Conservation (phyloP, 1,284 basidiomycete species). For the Cutaneotrichosporon daszewskae region DNA sequence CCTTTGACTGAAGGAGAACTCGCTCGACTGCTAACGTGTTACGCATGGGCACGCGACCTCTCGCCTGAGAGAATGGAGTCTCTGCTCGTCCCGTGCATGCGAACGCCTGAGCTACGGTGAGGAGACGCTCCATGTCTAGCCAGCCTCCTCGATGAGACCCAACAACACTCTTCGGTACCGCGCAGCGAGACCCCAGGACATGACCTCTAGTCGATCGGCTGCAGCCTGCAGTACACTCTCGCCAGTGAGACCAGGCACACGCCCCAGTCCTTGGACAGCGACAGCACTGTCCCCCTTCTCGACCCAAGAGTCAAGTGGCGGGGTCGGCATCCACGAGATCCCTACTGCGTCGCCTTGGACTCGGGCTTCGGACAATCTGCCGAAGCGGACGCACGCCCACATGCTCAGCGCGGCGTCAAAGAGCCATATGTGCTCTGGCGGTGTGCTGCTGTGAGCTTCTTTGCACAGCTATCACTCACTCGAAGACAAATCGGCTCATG, state of each 20-base stretch:
- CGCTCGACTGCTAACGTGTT: too few species aligned
- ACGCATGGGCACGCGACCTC: too few species aligned
- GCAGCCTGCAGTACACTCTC: conserved; percentile 10
- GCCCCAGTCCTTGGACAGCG: conserved; percentile 16
- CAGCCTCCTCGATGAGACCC: not conserved
- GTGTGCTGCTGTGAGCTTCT: conserved; percentile 13
- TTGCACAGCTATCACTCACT: not conserved
- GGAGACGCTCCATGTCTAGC: too few species aligned
- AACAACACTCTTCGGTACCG: conserved; percentile 18
- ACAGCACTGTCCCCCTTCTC: conserved; percentile 11
- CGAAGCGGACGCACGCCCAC: conserved; percentile 18
- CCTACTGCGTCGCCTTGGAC: conserved; percentile 1
- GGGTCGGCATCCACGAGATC: conserved; percentile 14
- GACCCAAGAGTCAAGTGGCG: conserved; percentile 18
- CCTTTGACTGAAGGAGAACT: too few species aligned
- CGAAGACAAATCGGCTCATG: conserved; percentile 14
- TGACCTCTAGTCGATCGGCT: conserved; percentile 12
- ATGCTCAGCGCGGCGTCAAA: conserved; percentile 24
- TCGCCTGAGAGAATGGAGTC: too few species aligned
- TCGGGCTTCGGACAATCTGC: not conserved
- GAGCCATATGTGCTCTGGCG: conserved; percentile 19
- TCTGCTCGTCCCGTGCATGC: too few species aligned
- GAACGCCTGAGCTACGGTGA: too few species aligned
- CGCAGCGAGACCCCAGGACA: conserved; percentile 21
- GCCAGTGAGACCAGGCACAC: conserved; percentile 3